A percentile compares a stretch with the other conserved stretches of the same genome.
These are phyloP conservation scores for Trichaptum fuscoviolaceum DNA, from an alignment of 768 basidiomycete genomes.

Conservation along the genomic window DNA sequence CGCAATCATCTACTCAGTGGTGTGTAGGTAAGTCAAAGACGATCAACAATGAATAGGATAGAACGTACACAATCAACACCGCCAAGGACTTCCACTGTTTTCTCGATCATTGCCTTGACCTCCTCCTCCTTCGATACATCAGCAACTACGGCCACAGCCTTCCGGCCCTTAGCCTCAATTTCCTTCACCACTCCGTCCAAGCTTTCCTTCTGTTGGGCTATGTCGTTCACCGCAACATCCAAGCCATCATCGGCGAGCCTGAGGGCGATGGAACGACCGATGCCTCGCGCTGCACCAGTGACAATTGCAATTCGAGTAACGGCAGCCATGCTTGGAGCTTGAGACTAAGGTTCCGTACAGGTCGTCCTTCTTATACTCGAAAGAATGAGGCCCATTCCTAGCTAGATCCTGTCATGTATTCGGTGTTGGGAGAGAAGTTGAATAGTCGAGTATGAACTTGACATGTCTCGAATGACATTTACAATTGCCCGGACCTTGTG, in stretches of 20 bases:
- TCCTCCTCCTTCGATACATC: slow-evolving; percentile 27
- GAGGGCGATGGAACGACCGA: slow-evolving; percentile 27
- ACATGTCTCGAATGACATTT: too few species aligned
- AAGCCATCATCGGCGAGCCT: slow-evolving; percentile 28
- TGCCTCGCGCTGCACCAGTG: slow-evolving; percentile 25
- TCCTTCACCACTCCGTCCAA: slow-evolving; percentile 22
- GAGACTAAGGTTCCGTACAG: background rate
- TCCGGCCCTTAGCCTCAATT: slow-evolving; percentile 20
- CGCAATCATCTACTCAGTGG: slow-evolving; percentile 23
- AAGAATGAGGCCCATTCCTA: background rate
- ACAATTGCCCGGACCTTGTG: too few species aligned
- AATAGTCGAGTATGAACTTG: too few species aligned
- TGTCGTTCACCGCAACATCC: slow-evolving; percentile 27
- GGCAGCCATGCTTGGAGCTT: background rate
- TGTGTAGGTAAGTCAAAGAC: slow-evolving; percentile 14
- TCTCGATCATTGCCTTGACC: slow-evolving; percentile 24
- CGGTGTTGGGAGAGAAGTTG: too few species aligned
- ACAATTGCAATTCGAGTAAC: background rate
- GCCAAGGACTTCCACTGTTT: slow-evolving; percentile 21
- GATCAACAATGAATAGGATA: background rate
- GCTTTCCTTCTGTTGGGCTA: slow-evolving; percentile 12
- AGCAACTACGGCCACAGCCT: slow-evolving; percentile 15
- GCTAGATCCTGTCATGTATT: too few species aligned
- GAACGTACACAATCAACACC: slow-evolving; percentile 26
- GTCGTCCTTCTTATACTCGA: background rate